Percentiles rank a stretch among this genome's conserved stretches.
Evolutionary conservation across 805 yeast species (phyloP).

Genomic region (Sugiyamaella marilandica): DNA sequence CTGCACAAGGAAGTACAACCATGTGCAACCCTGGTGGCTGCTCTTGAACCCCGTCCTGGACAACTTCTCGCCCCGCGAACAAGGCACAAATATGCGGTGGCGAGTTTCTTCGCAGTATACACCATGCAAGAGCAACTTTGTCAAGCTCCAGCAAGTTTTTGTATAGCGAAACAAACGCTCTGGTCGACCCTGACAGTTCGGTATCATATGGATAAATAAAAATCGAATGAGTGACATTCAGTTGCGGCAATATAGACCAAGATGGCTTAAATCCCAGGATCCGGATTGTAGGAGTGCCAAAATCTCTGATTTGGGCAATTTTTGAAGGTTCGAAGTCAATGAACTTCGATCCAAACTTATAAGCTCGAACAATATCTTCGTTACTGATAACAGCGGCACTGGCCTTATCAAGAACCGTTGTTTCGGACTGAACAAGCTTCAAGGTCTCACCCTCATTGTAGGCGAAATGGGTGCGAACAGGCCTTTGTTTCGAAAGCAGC

Average conservation of each 20-base stretch:
- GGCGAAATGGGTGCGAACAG: constrained; percentile 47
- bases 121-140: constrained; percentile 69
- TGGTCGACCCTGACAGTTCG: constrained; percentile 54
- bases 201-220: constrained; percentile 68
- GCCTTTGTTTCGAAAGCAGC: constrained; percentile 51
- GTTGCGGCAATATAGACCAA: constrained; percentile 41
- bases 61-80: constrained; percentile 44
- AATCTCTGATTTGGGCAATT: constrained; percentile 30
- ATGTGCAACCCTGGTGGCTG: constrained; percentile 71
- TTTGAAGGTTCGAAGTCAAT: constrained; percentile 38
- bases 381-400: constrained; percentile 43
- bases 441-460: constrained; percentile 50
- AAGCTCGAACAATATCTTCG: constrained; percentile 36
- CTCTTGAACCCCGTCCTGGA: constrained; percentile 22
- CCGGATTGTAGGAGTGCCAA: constrained; percentile 50
- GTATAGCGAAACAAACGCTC: constrained; percentile 64
- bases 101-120: constrained; percentile 50
- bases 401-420: constrained; percentile 36
- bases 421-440: constrained; percentile 47
- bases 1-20: constrained; percentile 64
- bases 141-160: constrained; percentile 48
- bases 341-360: constrained; percentile 38
- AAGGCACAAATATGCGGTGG: constrained; percentile 56
- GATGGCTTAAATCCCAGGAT: constrained; percentile 62
- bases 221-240: constrained; percentile 49